phyloP scores from a whole-genome alignment of 306 rosid species.

The Pueraria montana region DNA sequence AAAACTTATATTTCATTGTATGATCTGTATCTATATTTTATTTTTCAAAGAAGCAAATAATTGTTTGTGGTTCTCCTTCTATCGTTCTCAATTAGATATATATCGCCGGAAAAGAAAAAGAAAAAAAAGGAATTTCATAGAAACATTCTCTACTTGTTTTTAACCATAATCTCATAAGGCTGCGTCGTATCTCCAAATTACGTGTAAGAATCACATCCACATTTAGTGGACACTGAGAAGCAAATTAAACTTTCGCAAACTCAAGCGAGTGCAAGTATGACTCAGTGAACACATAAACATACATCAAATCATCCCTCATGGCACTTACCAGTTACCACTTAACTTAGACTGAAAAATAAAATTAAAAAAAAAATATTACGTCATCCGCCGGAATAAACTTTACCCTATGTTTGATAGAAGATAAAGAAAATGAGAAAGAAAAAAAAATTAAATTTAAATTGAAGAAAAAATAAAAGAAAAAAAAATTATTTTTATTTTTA shows the following conservation, averaged over 20 bases:
- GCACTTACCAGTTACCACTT: background rate
- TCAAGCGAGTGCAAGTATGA: background rate
- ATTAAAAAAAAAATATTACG: no score
- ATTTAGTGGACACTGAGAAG: background rate
- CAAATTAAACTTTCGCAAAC: constrained; percentile 1
- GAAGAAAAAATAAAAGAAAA: no score
- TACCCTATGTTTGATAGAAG: no score
- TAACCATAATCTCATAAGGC: background rate
- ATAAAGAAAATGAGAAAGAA: no score
- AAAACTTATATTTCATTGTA: background rate
- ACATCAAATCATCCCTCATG: background rate
- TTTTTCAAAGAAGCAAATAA: background rate
- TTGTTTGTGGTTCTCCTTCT: background rate
- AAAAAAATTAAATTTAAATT: no score
- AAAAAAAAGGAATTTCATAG: background rate
- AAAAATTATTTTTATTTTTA: no score
- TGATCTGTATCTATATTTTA: background rate
- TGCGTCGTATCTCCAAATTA: background rate
- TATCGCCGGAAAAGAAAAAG: no score
- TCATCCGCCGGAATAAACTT: no score
- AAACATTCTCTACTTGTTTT: background rate
- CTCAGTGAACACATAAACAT: no score
- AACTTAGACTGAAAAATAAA: background rate
- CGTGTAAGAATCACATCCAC: no score
- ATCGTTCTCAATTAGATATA: no score